Evolutionary conservation across 495 filamentous ascomycete species (phyloP).

Genomic region (Evansstolkia leycettana): DNA sequence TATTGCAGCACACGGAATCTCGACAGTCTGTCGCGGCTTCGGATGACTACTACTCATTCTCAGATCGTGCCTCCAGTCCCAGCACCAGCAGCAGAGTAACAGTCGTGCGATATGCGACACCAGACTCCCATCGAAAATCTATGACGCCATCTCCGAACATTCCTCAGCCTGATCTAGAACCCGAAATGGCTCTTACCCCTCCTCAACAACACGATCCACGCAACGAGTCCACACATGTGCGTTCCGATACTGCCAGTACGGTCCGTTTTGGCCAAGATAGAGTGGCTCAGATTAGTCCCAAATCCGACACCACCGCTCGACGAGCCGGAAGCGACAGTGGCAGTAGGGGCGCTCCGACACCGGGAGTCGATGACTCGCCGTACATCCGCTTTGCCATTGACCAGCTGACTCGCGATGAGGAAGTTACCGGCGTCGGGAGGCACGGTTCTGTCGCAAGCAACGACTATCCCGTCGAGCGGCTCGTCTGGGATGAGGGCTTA

Average conservation of each 20-base stretch:
- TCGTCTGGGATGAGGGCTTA: slow-evolving; percentile 38
- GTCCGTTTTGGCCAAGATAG: slow-evolving; percentile 27
- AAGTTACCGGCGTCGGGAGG: slow-evolving; percentile 24
- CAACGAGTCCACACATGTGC: slow-evolving; percentile 12
- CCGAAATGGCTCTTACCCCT: slow-evolving; percentile 5
- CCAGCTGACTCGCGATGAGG: slow-evolving; percentile 56
- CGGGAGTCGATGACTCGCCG: slow-evolving; percentile 53
- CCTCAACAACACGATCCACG: slow-evolving; percentile 2
- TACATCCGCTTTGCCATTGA: slow-evolving; percentile 65
- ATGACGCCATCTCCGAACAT: slow-evolving; percentile 19
- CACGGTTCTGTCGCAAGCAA: slow-evolving; percentile 23
- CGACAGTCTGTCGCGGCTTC: slow-evolving; percentile 52
- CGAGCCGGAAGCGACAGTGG: slow-evolving; percentile 22
- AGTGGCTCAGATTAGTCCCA: slow-evolving; percentile 16
- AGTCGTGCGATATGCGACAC: slow-evolving; percentile 38
- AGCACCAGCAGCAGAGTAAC: slow-evolving; percentile 36
- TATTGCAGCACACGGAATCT: slow-evolving; percentile 39
- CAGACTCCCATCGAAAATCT: slow-evolving; percentile 28
- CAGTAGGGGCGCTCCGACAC: slow-evolving; percentile 37
- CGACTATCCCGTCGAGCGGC: slow-evolving; percentile 35
- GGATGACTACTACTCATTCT: slow-evolving; percentile 58
- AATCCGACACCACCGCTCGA: slow-evolving; percentile 17
- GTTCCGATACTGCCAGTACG: slow-evolving; percentile 15
- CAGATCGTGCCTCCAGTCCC: slow-evolving; percentile 35
- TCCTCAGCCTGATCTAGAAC: slow-evolving; percentile 15